Evolutionary conservation across 805 yeast genomes (phyloP), one percentile per base, ranked within the genome.

Genomic region (Yamadazyma scolyti): DNA sequence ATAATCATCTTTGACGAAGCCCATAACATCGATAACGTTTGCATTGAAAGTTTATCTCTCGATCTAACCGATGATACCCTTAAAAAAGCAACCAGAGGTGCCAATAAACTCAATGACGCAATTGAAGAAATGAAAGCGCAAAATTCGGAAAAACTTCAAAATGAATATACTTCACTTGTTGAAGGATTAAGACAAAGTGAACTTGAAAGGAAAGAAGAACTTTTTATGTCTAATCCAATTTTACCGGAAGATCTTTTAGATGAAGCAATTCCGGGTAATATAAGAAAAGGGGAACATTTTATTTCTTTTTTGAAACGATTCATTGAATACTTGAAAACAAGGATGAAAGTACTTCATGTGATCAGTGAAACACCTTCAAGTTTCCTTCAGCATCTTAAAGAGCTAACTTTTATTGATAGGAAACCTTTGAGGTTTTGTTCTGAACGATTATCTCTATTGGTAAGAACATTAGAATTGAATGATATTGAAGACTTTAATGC

Each of bases 1-100:
- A 93, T 93, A 37, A 83, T 93, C 40, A 94, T 93, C 23, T 93
- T 93, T 53, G 99, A 93, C 62, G 99, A 93, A 64, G 98, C 98
- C 28, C 99, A 93, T 58, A 93, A 93, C 61, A 93, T 93, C 34
- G 98, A 93, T 69, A 93, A 93, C 68, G 99, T 93, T 35, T 93
- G 99, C 65, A 93, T 93, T 36, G 99, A 93, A 57, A 85, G 97
- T 0, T 59, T 93, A 24, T 86, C 96, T 5, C 71, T 93, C 28
- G 97, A 93, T 52, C 63, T 93, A 42, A 93, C 97, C 0, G 95
- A 88, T 46, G 97, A 90, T 44, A 77, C 87, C 6, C 60, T 93
- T 39, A 81, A 88, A 47, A 69, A 79, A 43, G 98, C 98, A 0
- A 72, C 95, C 1, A 72, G 80, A 43, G 97, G 97, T 43, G 95